phyloP scores from a whole-genome alignment of 2,329 filamentous ascomycete species.

The Cladosporium oxysporum region DNA sequence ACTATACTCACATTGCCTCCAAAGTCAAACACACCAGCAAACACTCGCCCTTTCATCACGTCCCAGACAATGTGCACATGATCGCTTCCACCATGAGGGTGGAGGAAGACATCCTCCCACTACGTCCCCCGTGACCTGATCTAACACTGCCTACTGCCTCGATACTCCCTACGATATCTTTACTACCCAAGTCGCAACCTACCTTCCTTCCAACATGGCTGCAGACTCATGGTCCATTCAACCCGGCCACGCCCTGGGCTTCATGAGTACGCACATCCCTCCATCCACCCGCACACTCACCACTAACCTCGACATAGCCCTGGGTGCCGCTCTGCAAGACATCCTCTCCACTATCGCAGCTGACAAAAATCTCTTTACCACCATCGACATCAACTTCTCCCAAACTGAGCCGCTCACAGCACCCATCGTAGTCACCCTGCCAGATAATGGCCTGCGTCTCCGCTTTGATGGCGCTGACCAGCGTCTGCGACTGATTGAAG shows the following conservation, averaged over 20 bases:
- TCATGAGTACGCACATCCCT: conserved; percentile 39
- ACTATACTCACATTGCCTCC: neutral
- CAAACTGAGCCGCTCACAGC: conserved; percentile 71
- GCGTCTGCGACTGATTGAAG: conserved; percentile 84
- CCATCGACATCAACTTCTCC: conserved; percentile 80
- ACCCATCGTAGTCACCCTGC: conserved; percentile 73
- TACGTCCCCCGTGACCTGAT: conserved; percentile 22
- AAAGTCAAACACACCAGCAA: conserved; percentile 14
- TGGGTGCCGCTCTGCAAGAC: conserved; percentile 90
- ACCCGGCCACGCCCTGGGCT: conserved; percentile 39
- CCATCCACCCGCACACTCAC: neutral
- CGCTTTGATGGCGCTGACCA: conserved; percentile 95
- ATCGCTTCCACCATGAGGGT: conserved; percentile 20
- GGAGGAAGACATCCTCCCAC: conserved; percentile 21
- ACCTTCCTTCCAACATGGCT: conserved; percentile 20
- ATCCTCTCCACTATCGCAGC: conserved; percentile 85
- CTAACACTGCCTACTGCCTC: neutral
- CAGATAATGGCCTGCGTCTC: conserved; percentile 82
- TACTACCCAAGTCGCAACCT: neutral
- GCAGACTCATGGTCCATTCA: conserved; percentile 23
- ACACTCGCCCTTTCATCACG: neutral
- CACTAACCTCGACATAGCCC: conserved; percentile 54
- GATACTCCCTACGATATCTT: conserved; percentile 1
- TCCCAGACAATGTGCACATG: conserved; percentile 19
- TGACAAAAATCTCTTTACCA: conserved; percentile 78